Evolutionary conservation across 2,329 filamentous ascomycete genomes (phyloP), one percentile per base, ranked within the genome.

Genomic region (Cadophora gregata): DNA sequence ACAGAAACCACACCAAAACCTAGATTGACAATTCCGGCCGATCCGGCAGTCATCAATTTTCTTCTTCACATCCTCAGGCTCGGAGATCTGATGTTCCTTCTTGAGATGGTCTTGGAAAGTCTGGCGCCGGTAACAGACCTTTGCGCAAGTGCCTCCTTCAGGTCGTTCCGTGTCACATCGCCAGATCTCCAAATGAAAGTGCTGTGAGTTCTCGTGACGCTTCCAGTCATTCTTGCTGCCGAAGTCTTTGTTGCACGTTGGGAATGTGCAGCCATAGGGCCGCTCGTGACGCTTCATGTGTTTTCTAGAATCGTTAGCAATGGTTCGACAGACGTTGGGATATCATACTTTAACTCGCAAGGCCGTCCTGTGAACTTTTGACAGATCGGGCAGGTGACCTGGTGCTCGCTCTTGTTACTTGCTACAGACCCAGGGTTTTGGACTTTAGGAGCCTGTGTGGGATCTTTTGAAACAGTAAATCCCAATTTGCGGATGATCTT

Each of bases 151-250:
- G 1, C 77, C 73, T 10, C 51, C 64, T 5, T 51, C 60, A 8
- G 71, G 56, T 5, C 70, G 72, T 47, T 77, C 73, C 33, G 84
- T 78, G 33, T 85, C 81, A 75, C 93, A 97, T 33, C 86, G 86
- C 88, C 91, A 97, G 58, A 84, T 84, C 74, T 93, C 90, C 6
- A 86, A 78, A 66, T 90, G 86, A 68, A 86, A 88, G 76, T 97
- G 93, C 74, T 95, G 91, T 19, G 86, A 88, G 70, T 88, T 90
- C 75, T 97, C 95, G 74, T 97, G 94, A 1, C 94, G 88, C 76
- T 96, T 97, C 94, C 88, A 97, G 78, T 97, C 94, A 67, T 93
- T 94, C 76, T 97, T 97, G 78, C 91, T 94, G n/a, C 94, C 94
- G 72, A 97, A 97, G 0, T 77, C 82, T 75, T 93, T 93, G 59